Evolutionary conservation across 1,139 yeast species (phyloP).

Genomic region (Casaregolazyma lundiana): DNA sequence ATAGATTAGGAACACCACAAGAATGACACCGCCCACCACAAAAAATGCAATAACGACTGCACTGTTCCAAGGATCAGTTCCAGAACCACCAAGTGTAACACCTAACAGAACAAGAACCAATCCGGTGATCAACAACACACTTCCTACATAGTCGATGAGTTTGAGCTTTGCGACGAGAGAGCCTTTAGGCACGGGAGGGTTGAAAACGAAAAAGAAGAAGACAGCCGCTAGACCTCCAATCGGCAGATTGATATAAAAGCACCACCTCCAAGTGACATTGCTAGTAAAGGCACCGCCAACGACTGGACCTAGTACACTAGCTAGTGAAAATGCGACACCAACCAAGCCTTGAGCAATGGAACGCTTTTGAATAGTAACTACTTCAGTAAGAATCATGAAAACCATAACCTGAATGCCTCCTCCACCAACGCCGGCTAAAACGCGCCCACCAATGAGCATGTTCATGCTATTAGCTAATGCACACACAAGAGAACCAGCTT

Average conservation of each 20-base stretch:
- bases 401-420: conserved; percentile 63
- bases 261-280: conserved; percentile 71
- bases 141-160: conserved; percentile 48
- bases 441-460: conserved; percentile 65
- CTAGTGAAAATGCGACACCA: conserved; percentile 50
- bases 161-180: conserved; percentile 39
- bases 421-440: conserved; percentile 69
- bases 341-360: conserved; percentile 45
- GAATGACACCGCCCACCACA: conserved; percentile 48
- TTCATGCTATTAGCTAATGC: conserved; percentile 55
- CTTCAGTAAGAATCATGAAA: conserved; percentile 54
- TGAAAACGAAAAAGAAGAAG: conserved; percentile 45
- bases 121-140: conserved; percentile 40
- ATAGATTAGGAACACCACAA: conserved; percentile 43
- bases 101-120: conserved; percentile 45
- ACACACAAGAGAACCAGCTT: conserved; percentile 57
- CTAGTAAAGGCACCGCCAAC: conserved; percentile 64
- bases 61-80: conserved; percentile 47
- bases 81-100: conserved; percentile 48
- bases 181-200: conserved; percentile 47
- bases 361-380: conserved; percentile 56
- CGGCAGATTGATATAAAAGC: conserved; percentile 68
- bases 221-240: conserved; percentile 55
- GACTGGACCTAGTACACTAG: conserved; percentile 61
- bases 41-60: conserved; percentile 53